Percentiles rank a stretch among this genome's conserved stretches.
Evolutionary conservation across 257 asterid genomes (phyloP).

Genomic region (Ehretia macrophylla): DNA sequence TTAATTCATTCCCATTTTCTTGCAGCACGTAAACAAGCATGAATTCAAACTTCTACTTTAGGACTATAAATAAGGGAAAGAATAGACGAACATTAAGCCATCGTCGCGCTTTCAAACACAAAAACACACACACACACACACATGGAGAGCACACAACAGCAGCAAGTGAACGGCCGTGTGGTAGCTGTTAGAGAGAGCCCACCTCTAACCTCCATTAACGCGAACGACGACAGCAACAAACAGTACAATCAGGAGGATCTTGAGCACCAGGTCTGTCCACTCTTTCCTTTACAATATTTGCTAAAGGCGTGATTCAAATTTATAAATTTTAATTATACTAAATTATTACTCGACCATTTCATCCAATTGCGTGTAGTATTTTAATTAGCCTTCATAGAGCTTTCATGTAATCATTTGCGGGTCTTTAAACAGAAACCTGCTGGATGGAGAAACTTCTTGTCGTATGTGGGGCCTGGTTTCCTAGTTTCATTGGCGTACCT

Average conservation of each 20-base stretch:
- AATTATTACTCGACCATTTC: no score
- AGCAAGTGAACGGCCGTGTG: conserved; percentile 33
- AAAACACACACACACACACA: neutral
- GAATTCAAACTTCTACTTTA: neutral
- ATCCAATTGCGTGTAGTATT: no score
- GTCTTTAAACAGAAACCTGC: conserved; percentile 57
- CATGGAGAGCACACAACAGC: conserved; percentile 47
- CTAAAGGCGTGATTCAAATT: no score
- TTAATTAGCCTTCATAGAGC: neutral
- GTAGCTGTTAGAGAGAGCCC: conserved; percentile 40
- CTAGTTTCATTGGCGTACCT: conserved; percentile 90
- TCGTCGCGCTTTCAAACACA: neutral
- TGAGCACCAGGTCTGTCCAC: conserved; percentile 1
- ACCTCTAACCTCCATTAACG: conserved; percentile 7
- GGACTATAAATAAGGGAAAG: neutral
- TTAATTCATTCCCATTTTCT: neutral
- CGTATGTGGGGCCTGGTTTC: conserved; percentile 85
- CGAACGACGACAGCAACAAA: conserved; percentile 16
- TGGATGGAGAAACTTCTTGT: conserved; percentile 73
- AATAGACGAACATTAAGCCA: neutral
- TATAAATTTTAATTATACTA: no score
- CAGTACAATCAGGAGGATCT: conserved; percentile 13
- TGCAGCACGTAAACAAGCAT: neutral
- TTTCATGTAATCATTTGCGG: no score
- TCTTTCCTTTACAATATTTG: neutral